These are phyloP conservation scores for Metschnikowia reukaufii DNA, from an alignment of 805 yeast species.

Conservation along the genomic window DNA sequence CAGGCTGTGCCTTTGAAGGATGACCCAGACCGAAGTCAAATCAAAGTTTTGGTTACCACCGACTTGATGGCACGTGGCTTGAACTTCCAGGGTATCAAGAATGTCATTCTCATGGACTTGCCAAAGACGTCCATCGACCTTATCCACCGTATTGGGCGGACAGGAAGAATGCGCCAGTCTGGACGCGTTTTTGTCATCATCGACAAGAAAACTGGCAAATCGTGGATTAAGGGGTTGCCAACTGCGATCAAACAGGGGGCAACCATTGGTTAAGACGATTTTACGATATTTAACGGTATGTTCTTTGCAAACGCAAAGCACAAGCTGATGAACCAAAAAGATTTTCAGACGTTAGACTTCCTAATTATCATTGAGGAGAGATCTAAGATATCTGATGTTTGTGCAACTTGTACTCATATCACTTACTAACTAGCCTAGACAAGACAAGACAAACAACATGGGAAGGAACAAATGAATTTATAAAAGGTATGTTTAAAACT, in stretches of 20 bases:
- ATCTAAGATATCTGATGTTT: constrained; percentile 31
- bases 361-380: constrained; percentile 35
- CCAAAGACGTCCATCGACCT: constrained; percentile 85
- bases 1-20: constrained; percentile 51
- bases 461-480: neutral
- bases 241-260: constrained; percentile 57
- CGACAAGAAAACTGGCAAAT: constrained; percentile 62
- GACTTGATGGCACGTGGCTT: constrained; percentile 90
- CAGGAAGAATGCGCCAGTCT: constrained; percentile 86
- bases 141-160: constrained; percentile 90
- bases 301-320: neutral
- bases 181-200: constrained; percentile 86
- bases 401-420: constrained; percentile 2
- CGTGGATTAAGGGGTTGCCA: constrained; percentile 82
- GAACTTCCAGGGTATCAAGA: constrained; percentile 78
- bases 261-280: constrained; percentile 28
- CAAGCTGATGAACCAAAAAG: constrained; percentile 35
- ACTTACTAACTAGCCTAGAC: constrained; percentile 10
- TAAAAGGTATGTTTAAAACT: constrained; percentile 15
- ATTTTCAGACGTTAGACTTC: constrained; percentile 45
- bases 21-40: constrained; percentile 27
- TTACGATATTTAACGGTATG: constrained; percentile 15
- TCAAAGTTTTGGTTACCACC: constrained; percentile 80
- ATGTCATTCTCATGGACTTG: constrained; percentile 79
- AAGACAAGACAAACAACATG: constrained; percentile 1